A percentile compares a stretch with the other conserved stretches of the same genome.
Conservation (phyloP, 805 yeast genomes). For the Pichia insulana region DNA sequence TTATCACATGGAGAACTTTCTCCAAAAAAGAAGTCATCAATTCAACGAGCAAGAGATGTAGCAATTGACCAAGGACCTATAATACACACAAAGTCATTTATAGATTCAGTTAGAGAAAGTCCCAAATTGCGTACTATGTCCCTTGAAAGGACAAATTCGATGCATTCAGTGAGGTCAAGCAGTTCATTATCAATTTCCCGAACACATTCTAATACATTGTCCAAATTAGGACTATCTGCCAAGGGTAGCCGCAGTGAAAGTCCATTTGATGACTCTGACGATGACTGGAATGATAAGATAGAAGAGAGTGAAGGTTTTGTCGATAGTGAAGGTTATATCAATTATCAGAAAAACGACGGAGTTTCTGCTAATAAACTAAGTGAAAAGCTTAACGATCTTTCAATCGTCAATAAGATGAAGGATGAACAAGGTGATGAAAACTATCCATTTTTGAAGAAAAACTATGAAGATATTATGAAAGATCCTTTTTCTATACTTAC, state of each 20-base stretch:
- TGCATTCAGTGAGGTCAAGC: conserved; percentile 3
- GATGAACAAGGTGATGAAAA: conserved; percentile 13
- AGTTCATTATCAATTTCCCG: conserved; percentile 7
- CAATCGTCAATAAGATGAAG: background rate
- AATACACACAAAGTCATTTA: conserved; percentile 9
- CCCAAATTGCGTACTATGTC: conserved; percentile 6
- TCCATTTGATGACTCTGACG: conserved; percentile 7
- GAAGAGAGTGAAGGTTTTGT: conserved; percentile 1
- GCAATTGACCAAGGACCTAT: conserved; percentile 8
- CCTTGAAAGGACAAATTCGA: conserved; percentile 7
- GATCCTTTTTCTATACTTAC: conserved; percentile 35
- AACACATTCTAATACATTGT: conserved; percentile 6
- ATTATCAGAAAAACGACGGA: background rate
- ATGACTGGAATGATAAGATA: conserved; percentile 10
- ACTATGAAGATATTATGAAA: conserved; percentile 31
- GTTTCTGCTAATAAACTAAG: conserved; percentile 31
- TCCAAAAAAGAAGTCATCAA: conserved; percentile 8
- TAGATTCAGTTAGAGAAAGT: conserved; percentile 9
- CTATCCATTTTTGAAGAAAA: conserved; percentile 21
- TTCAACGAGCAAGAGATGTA: conserved; percentile 8
- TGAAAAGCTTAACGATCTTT: background rate
- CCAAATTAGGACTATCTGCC: conserved; percentile 4
- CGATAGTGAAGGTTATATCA: background rate
- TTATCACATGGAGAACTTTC: conserved; percentile 7
- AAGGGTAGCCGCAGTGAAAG: background rate